A percentile compares a stretch with the other conserved stretches of the same genome.
These are phyloP conservation scores for Ascochyta koolunga DNA, from an alignment of 2,329 filamentous ascomycete species.

Conservation along the genomic window DNA sequence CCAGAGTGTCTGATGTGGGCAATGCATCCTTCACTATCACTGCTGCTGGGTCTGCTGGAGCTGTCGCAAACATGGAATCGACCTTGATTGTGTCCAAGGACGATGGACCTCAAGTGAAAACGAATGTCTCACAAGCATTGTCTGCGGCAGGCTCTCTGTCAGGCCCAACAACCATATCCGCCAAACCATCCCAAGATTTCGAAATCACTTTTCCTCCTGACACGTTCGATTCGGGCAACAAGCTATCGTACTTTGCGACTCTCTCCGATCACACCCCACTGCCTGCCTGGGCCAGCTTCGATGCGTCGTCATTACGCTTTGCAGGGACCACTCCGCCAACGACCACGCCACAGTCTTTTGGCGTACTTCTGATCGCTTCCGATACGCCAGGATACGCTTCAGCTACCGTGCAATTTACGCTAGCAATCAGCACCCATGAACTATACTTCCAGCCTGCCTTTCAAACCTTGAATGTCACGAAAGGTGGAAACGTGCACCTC, in stretches of 20 bases:
- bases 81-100: conserved; percentile 73
- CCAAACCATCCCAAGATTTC: conserved; percentile 46
- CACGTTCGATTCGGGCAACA: conserved; percentile 67
- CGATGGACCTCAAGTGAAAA: conserved; percentile 59
- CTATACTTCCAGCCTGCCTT: conserved; percentile 65
- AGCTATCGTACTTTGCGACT: conserved; percentile 76
- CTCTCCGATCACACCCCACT: conserved; percentile 79
- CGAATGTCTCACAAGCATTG: conserved; percentile 66
- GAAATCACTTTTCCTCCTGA: conserved; percentile 51
- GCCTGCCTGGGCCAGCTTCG: conserved; percentile 84
- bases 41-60: conserved; percentile 71
- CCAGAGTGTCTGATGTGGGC: conserved; percentile 63
- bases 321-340: conserved; percentile 72
- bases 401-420: conserved; percentile 68
- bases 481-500: conserved; percentile 41
- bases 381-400: conserved; percentile 80
- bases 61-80: conserved; percentile 64
- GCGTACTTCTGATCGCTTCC: conserved; percentile 75
- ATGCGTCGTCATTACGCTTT: conserved; percentile 68
- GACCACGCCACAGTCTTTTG: conserved; percentile 72
- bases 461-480: conserved; percentile 40
- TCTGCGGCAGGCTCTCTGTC: conserved; percentile 63
- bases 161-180: conserved; percentile 62
- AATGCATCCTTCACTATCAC: conserved; percentile 68
- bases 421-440: conserved; percentile 74